Conservation (phyloP, 2,329 filamentous ascomycete genomes). For the Ophiobolus disseminans region DNA sequence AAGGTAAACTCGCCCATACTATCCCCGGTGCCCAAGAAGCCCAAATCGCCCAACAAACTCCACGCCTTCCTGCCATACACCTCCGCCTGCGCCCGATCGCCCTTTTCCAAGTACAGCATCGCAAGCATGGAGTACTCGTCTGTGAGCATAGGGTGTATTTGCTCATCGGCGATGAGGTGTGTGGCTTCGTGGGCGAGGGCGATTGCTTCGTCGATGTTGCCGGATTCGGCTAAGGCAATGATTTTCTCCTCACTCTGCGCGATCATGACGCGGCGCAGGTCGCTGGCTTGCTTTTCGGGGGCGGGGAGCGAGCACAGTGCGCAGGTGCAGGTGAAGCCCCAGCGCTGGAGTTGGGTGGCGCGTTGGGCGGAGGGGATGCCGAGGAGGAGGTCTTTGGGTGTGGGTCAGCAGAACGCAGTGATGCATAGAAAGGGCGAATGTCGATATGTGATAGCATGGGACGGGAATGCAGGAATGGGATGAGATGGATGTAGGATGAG, state of each 20-base stretch:
- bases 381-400: slow-evolving; percentile 29
- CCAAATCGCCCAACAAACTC: slow-evolving; percentile 10
- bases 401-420: too few species aligned
- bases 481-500: not conserved
- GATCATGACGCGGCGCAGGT: slow-evolving; percentile 18
- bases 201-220: slow-evolving; percentile 12
- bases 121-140: slow-evolving; percentile 21
- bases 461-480: not conserved
- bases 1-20: not conserved
- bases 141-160: slow-evolving; percentile 12
- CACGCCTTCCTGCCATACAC: slow-evolving; percentile 8
- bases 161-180: slow-evolving; percentile 19
- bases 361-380: slow-evolving; percentile 17
- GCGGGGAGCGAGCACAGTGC: slow-evolving; percentile 16
- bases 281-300: slow-evolving; percentile 13
- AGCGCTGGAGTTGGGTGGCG: slow-evolving; percentile 16
- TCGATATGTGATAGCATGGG: too few species aligned
- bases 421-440: too few species aligned
- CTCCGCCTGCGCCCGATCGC: slow-evolving; percentile 16
- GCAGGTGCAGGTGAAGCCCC: slow-evolving; percentile 37
- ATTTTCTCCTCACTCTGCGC: slow-evolving; percentile 5
- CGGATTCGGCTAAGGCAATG: slow-evolving; percentile 3
- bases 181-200: slow-evolving; percentile 13
- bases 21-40: slow-evolving; percentile 19
- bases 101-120: slow-evolving; percentile 12